Evolutionary conservation across 352 stramenopile genomes (phyloP).

Genomic region (Phytophthora lateralis): DNA sequence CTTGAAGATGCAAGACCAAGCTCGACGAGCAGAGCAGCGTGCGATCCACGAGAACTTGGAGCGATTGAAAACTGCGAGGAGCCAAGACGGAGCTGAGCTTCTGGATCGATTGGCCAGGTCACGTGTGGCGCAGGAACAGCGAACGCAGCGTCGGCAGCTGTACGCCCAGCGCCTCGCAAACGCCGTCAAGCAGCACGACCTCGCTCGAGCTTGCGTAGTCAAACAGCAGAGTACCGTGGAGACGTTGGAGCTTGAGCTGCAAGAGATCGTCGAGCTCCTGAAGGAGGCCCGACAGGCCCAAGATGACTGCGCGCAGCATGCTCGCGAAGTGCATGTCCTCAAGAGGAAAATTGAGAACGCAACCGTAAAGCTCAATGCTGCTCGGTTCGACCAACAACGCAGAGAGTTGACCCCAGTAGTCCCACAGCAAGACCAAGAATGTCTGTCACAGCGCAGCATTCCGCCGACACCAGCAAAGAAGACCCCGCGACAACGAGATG

Average conservation of each 20-base stretch:
- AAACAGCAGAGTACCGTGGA: conserved; percentile 46
- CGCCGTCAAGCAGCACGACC: conserved; percentile 35
- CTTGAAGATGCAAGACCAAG: conserved; percentile 35
- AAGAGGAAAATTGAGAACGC: conserved; percentile 64
- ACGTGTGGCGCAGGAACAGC: conserved; percentile 28
- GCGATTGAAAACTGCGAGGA: conserved; percentile 14
- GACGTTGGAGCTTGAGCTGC: conserved; percentile 46
- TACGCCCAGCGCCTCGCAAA: conserved; percentile 25
- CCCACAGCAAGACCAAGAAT: conserved; percentile 1
- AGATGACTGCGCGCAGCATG: conserved; percentile 33
- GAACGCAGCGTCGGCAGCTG: conserved; percentile 24
- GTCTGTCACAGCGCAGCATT: conserved; percentile 10
- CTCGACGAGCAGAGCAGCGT: conserved; percentile 34
- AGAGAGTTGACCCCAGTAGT: conserved; percentile 1
- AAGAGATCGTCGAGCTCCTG: conserved; percentile 34
- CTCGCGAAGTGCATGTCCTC: conserved; percentile 39
- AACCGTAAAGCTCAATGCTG: conserved; percentile 51
- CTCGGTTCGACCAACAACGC: conserved; percentile 20
- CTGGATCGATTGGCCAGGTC: conserved; percentile 27
- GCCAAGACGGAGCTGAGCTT: conserved; percentile 14
- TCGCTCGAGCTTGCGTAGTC: conserved; percentile 40
- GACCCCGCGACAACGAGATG: conserved; percentile 12
- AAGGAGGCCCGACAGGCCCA: conserved; percentile 45
- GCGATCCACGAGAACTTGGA: conserved; percentile 20
- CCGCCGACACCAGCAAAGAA: conserved; percentile 6